Percentiles rank a stretch among this genome's conserved stretches.
Evolutionary conservation across 225 moss, liverwort and hornwort genomes (phyloP).

Genomic region (Anthoceros angustus): DNA sequence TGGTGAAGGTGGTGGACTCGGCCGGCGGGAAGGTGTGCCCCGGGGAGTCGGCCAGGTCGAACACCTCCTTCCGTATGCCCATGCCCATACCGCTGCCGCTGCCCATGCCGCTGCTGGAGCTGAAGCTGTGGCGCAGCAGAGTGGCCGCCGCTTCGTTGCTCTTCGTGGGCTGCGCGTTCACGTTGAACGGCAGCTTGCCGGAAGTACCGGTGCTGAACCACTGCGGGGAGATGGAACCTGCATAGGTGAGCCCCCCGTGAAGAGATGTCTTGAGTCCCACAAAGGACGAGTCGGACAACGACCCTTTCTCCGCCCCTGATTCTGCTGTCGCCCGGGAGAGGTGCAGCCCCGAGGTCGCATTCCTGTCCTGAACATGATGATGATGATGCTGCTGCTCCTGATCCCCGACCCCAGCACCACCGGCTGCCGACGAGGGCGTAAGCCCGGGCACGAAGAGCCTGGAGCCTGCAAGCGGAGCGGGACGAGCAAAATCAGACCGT

Average conservation of each 20-base stretch:
- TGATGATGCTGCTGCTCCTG: slow-evolving; percentile 6
- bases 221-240: slow-evolving; percentile 23
- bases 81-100: background rate
- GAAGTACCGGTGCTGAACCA: slow-evolving; percentile 25
- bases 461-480: background rate
- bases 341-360: slow-evolving; percentile 29
- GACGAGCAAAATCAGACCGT: no score
- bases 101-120: background rate
- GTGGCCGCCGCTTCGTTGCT: slow-evolving; percentile 13
- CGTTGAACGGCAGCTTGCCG: slow-evolving; percentile 18
- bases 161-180: slow-evolving; percentile 13
- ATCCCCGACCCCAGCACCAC: slow-evolving; percentile 9
- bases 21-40: background rate
- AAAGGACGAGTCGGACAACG: slow-evolving; percentile 18
- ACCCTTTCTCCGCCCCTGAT: slow-evolving; percentile 31
- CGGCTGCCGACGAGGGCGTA: slow-evolving; percentile 21
- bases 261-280: slow-evolving; percentile 42
- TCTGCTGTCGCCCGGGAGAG: slow-evolving; percentile 26
- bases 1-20: slow-evolving; percentile 1
- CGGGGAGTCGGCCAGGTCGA: background rate
- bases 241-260: slow-evolving; percentile 28
- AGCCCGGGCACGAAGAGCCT: slow-evolving; percentile 5
- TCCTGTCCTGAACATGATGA: slow-evolving; percentile 14
- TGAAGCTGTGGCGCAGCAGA: background rate
- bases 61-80: background rate